Evolutionary conservation across 1,284 basidiomycete genomes (phyloP).

Genomic region (Porogramme epimiltina): DNA sequence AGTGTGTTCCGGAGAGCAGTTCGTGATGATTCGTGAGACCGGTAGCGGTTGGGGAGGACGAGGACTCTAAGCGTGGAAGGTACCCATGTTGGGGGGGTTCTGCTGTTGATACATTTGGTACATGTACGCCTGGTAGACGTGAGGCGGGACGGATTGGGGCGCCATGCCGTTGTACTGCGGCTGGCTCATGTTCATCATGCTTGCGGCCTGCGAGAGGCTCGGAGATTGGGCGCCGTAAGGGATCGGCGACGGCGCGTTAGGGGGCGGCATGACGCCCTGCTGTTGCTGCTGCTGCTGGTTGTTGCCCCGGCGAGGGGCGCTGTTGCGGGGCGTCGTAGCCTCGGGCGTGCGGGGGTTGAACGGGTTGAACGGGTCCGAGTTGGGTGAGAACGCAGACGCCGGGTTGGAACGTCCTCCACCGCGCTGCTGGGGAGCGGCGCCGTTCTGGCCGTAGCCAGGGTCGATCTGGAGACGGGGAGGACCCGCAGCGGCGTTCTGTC

Average conservation of each 20-base stretch:
- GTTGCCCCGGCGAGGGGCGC: slow-evolving; percentile 53
- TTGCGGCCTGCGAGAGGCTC: slow-evolving; percentile 53
- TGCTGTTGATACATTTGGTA: slow-evolving; percentile 79
- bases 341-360: slow-evolving; percentile 66
- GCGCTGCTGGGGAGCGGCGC: slow-evolving; percentile 24
- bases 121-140: slow-evolving; percentile 80
- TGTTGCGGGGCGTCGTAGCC: slow-evolving; percentile 48
- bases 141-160: slow-evolving; percentile 65
- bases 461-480: slow-evolving; percentile 74
- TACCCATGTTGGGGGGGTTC: slow-evolving; percentile 71
- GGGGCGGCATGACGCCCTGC: slow-evolving; percentile 32
- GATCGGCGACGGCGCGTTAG: slow-evolving; percentile 43
- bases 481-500: slow-evolving; percentile 79
- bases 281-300: background rate
- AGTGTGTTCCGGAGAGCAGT: slow-evolving; percentile 23
- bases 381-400: slow-evolving; percentile 59
- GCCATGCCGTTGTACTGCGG: slow-evolving; percentile 62
- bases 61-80: slow-evolving; percentile 66
- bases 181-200: slow-evolving; percentile 63
- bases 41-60: slow-evolving; percentile 23
- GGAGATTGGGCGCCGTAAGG: slow-evolving; percentile 66
- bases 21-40: slow-evolving; percentile 29
- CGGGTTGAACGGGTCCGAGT: slow-evolving; percentile 74
- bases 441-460: slow-evolving; percentile 47
- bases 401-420: slow-evolving; percentile 52